Evolutionary conservation across 202 grass and related monocot genomes (phyloP).

Genomic region (Schoenoplectus triqueter): DNA sequence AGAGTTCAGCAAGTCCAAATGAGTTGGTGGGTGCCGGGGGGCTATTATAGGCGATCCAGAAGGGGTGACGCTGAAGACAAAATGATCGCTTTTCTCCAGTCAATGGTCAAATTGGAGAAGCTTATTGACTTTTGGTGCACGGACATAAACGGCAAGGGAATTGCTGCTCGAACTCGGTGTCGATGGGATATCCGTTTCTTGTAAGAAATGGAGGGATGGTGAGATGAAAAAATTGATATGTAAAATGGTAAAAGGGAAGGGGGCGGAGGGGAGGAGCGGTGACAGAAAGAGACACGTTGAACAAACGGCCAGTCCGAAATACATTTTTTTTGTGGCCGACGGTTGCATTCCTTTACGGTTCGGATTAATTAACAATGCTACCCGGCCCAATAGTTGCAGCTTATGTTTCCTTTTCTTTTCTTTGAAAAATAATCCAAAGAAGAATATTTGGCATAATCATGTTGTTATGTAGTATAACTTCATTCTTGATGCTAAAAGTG

Average conservation of each 20-base stretch:
- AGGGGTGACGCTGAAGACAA: neutral
- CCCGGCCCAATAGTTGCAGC: neutral
- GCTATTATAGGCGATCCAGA: neutral
- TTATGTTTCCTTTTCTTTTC: neutral
- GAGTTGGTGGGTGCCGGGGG: constrained; percentile 44
- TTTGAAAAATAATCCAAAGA: neutral
- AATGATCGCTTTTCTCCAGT: neutral
- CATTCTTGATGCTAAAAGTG: neutral
- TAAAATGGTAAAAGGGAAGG: neutral
- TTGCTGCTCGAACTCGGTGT: neutral
- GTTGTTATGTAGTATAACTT: neutral
- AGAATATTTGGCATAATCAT: neutral
- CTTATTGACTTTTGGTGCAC: constrained; percentile 8
- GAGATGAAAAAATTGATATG: neutral
- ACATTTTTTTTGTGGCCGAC: neutral
- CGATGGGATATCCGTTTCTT: neutral
- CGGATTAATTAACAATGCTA: neutral
- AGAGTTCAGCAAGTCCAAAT: constrained; percentile 40
- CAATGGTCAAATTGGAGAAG: constrained; percentile 9
- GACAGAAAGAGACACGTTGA: constrained; percentile 29
- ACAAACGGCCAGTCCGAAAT: neutral
- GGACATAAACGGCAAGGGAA: neutral
- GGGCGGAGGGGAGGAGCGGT: constrained; percentile 11
- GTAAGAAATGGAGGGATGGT: neutral
- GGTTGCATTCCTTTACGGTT: neutral